Base-by-base conservation (phyloP, 2,329 filamentous ascomycete species). In the Hypoxylon sp. region DNA sequence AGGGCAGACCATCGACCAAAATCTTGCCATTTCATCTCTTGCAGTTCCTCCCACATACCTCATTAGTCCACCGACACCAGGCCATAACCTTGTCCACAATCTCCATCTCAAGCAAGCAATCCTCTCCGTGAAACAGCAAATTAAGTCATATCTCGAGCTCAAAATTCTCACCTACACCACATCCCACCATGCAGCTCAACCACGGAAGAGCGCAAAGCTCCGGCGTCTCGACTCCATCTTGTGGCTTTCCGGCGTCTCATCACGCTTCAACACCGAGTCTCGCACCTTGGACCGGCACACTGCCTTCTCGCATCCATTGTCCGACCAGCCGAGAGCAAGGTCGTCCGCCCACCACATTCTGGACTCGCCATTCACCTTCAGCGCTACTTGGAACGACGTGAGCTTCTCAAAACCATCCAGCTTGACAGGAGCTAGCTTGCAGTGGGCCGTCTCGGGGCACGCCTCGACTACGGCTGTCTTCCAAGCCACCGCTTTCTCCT, bases 341-440 rank as follows among this genome's bases (percentile, higher is more conserved):
- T 81, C 75, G 62, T 81, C 79, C 46, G 75, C 75, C 77, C 78
- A 82, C 78, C 79, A 81, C 8, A 69, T 70, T 54, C 69, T 72
- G n/a, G 73, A 66, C 27, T 73, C 53, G 3, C 67, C 69, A n/a
- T 68, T 67, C n/a, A 72, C 72, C n/a, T 72, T 74, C 10, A 76
- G 66, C n/a, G 75, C 73, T 37, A 81, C 69, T 7, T 72, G 72
- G 64, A 82, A 57, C 2, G 74, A 73, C 29, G 69, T 71, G 20
- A 73, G 21, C 21, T 47, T 59, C 21, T 67, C 48, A 33, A 72
- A 71, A 4, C 62, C 62, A 13, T 46, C 51, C 18, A 73, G 40
- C 2, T 43, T 33, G 26, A 70, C 45, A 8, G 65, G 64, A 5
- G 51, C 45, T 29, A 72, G 59, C 31, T 62, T 37, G 60, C 70